Base-by-base conservation (phyloP, 2,329 filamentous ascomycete genomes). In the Hypomyces perniciosus region DNA sequence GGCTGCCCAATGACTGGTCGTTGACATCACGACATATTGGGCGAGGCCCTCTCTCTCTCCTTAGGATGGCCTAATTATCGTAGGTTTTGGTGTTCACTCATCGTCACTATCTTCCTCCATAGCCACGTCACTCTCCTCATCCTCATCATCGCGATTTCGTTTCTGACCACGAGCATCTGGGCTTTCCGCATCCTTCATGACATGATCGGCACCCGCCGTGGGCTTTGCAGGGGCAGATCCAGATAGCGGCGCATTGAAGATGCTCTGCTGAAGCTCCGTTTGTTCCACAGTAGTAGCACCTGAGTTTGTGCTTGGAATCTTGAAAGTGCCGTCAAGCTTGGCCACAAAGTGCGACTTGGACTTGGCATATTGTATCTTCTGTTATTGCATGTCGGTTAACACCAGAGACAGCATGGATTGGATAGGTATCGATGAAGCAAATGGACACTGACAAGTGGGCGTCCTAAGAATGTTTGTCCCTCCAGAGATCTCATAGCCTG, bases 331-430 rank as follows among this genome's bases (percentile, higher is more conserved):
- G 59, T 96, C 91, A 48, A 99, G 83, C 69, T 95, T 96, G 33
- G 90, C 83, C 55, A 99, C 83, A 27, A 87, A 86, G 67, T 96
- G 79, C 4, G 91, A 96, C 65, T 92, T 92, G 51, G 85, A 84
- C 68, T 91, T 96, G 51, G 88, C 90, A 68, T 97, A 99, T 58
- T 85, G 78, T 60, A 99, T 90, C 81, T 84, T 88, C 92, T 97
- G 54, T 29, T 8, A 30, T 48, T 31, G 34, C 8, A 10, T 30
- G 31, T 28, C 34, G 4, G 38, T 54, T 33, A 51, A 40, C 40
- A 39, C 20, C 13, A 27, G 10, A 5, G 12, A 8, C 12, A 10
- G 31, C 39, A 39, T 6, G 13, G 5, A 37, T 7, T n/a, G 20
- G 6, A 12, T 34, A 41, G 39, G 20, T 20, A 20, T 20, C 20